Evolutionary conservation across 352 stramenopile species (phyloP), one percentile per base, ranked within the genome.

Genomic region (Phytophthora agathidicida): DNA sequence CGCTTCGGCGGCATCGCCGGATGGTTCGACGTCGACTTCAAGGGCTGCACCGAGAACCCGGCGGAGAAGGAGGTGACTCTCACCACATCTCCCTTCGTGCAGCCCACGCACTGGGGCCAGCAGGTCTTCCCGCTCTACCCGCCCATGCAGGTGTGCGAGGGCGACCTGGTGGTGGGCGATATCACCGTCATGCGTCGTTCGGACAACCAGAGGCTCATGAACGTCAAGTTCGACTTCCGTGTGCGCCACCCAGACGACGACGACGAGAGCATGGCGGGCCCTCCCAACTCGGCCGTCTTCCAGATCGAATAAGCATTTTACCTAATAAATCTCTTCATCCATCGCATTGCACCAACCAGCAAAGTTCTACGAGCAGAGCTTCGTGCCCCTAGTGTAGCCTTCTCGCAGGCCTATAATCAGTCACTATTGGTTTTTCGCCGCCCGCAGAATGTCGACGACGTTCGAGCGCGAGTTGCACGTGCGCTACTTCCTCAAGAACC

Each of bases 11-110:
- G 96, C 49, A 97, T 99, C 65, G 97, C 97, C 14, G 96, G 96
- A 48, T 99, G 98, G 98, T 99, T 99, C 69, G 98, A 98, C 59
- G 91, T 98, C n/a, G 96, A 99, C 68, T 99, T 99, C 73, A 94
- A 89, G 57, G 97, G 96, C 33, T 91, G 70, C 50, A 51, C 60
- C 1, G 76, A 94, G 50, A 88, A 93, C 57, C 87, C 87, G 8
- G 87, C 83, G 17, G 11, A 77, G 58, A 88, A 84, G 61, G 66
- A 85, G 28, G 80, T 98, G 47, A 95, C 79, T 49, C 88, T 98
- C 19, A 93, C 83, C 37, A 98, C 94, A 36, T 94, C 89, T 38
- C 94, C 94, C 5, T 96, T 91, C 42, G 85, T 96, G 65, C 83
- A 94, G 73, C 81, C 85, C 31, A 96, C 87, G 43, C 87, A 96